Evolutionary conservation across 805 yeast genomes (phyloP).

Genomic region (Nakazawaea sp.): DNA sequence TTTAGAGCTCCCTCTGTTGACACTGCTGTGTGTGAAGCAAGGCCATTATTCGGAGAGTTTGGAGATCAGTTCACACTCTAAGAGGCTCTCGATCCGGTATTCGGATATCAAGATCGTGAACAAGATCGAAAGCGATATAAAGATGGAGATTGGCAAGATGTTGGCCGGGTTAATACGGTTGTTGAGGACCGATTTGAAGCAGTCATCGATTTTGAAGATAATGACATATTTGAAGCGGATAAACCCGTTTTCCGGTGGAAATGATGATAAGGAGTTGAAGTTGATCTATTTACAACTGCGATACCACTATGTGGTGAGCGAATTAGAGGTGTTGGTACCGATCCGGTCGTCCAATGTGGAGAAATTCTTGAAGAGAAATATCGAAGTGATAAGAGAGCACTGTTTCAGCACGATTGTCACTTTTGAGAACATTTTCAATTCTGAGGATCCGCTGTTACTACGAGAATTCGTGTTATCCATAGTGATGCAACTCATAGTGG

Average conservation of each 20-base stretch:
- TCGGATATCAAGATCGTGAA: conserved; percentile 50
- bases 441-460: conserved; percentile 19
- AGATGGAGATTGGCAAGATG: conserved; percentile 52
- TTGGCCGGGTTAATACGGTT: conserved; percentile 60
- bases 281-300: conserved; percentile 63
- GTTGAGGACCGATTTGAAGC: conserved; percentile 69
- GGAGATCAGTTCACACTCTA: conserved; percentile 70
- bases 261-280: conserved; percentile 28
- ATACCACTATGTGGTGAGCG: conserved; percentile 56
- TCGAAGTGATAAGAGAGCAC: conserved; percentile 82
- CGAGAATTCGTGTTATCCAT: conserved; percentile 30
- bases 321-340: conserved; percentile 51
- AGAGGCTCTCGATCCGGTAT: conserved; percentile 63
- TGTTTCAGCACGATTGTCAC: conserved; percentile 68
- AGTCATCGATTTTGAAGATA: conserved; percentile 72
- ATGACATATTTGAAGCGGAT: conserved; percentile 69
- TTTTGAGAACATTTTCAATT: conserved; percentile 55
- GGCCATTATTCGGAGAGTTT: conserved; percentile 89
- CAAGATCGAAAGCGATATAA: conserved; percentile 43
- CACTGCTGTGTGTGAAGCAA: conserved; percentile 74
- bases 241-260: conserved; percentile 34
- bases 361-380: conserved; percentile 65
- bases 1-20: conserved; percentile 76
- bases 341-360: conserved; percentile 45
- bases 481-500: conserved; percentile 23